Base-by-base conservation (phyloP, 2,329 filamentous ascomycete genomes). In the Cordyceps javanica region DNA sequence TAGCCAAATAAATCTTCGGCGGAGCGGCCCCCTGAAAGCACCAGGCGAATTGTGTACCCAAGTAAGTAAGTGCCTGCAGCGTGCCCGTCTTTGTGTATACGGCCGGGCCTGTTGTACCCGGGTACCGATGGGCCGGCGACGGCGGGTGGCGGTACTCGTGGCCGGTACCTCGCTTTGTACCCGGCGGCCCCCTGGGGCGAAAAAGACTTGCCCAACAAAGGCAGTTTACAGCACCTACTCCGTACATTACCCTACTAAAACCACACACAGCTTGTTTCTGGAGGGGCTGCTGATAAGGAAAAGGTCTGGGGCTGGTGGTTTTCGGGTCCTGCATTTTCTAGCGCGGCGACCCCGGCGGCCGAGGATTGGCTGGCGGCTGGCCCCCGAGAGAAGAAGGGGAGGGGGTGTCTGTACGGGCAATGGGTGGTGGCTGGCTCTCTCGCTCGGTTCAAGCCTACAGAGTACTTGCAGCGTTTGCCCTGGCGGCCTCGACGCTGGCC, bases 51-150 rank as follows among this genome's bases (percentile, higher is more conserved):
- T n/a, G n/a, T n/a, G n/a, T n/a, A n/a, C n/a, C n/a, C n/a, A n/a
- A n/a, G n/a, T n/a, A n/a, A n/a, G n/a, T n/a, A n/a, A n/a, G n/a
- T n/a, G n/a, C n/a, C n/a, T n/a, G n/a, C n/a, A n/a, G n/a, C 7
- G 30, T 21, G 28, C 30, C 16, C 45, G 32, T 32, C 16, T 42
- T 2, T 38, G 26, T 55, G 28, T 52, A 16, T 57, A 57, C 55
- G 26, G 36, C 16, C 28, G 45, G 21, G 16, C 14, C 19, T 30
- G 25, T 42, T 50, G 55, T 57, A 57, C 48, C 55, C 39, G 38
- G 46, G 55, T 57, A 57, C 55, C 55, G 48, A 57, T 57, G 55
- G 39, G 45, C 55, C 55, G 45, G 48, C 30, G 14, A 16, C 21
- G 6, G 48, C 46, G 46, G 30, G 28, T 5, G 38, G 11, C 21